Base-by-base conservation (phyloP, 768 basidiomycete species). In the Russula abietina region DNA sequence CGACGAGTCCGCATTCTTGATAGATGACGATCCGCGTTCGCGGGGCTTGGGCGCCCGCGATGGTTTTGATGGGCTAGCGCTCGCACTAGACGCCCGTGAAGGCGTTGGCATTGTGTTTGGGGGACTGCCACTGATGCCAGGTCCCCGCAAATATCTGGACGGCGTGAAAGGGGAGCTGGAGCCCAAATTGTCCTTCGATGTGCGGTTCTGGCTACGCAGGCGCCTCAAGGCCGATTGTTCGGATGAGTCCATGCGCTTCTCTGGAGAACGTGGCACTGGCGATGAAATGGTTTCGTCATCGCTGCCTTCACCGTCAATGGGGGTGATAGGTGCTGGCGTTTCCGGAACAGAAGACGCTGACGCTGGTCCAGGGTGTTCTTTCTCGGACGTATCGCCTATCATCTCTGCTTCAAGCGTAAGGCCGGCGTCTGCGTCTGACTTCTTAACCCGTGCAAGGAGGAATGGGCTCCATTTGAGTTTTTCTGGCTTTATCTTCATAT, bases 391-490 rank as follows among this genome's bases (percentile, higher is more conserved):
- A 24, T 49, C 57, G 26, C 49, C 63, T 17, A 54, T 55, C 45
- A 33, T 55, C 50, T 57, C 55, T 10, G 55, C 48, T 7, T 55
- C 57, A 38, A 49, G 60, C 12, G 58, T 65, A 52, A 67, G 60
- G 22, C 49, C 12, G 3, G 53, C 56, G 36, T 62, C 57, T 9
- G 64, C 66, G 39, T 73, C 71, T 14, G 70, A 59, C 67, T 74
- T 72, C 59, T 72, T 73, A 48, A 72, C 74, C 57, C 82, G 77
- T 6, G 86, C 78, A 49, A 93, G 74, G 43, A 97, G 76, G 74
- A 96, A 98, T 30, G 96, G 96, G 65, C 87, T 95, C 91, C 96
- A 99, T 70, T 92, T 93, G 64, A 98, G 79, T 72, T 85, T 85
- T 70, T 96, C 93, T 1, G 93, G 87, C 67, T 82, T 83, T 61